Evolutionary conservation across 2,329 filamentous ascomycete genomes (phyloP), one percentile per base, ranked within the genome.

Genomic region (Coniochaeta sp.): DNA sequence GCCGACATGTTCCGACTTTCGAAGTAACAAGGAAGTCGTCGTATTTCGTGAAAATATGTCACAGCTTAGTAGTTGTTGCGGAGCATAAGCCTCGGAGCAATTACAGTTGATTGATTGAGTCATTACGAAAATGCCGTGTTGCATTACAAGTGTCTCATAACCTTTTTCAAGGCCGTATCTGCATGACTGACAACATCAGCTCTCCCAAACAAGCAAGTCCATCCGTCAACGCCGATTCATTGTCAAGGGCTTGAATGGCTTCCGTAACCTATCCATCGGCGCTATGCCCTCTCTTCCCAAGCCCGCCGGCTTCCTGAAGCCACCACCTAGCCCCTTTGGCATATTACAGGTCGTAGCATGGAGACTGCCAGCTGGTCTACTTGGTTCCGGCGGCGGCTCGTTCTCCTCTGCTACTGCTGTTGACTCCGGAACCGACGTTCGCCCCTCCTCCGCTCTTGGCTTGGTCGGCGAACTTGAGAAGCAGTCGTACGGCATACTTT

Each of bases 231-330:
- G 47, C 60, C 79, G 74, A 61, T 78, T 80, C 22, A 84, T 79
- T 12, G 81, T 84, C 65, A 84, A 71, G 50, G 79, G 80, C 70
- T 82, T 84, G 61, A 85, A 86, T 6, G 83, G 83, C 67, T 79
- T 83, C 59, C 76, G 74, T 57, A 84, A 67, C 64, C 75, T 76
- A 57, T 81, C 77, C 67, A 85, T 76, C 0, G 79, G 77, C 47
- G 79, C 73, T 34, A 81, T 75, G 0, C 77, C 74, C 3, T 75
- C 77, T 26, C 71, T 67, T 19, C 70, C 68, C 6, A 83, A 65
- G 0, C 75, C 75, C 1, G 74, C 72, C 2, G 79, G 78, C 59
- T 78, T 75, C 65, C 77, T 76, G 58, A 82, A 68, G 44, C 74
- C 58, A 68, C 72, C 55, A 8, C 63, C 64, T 6, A 71, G 56